phyloP scores from a whole-genome alignment of 2,329 filamentous ascomycete genomes.

The Didymella keratinophila region DNA sequence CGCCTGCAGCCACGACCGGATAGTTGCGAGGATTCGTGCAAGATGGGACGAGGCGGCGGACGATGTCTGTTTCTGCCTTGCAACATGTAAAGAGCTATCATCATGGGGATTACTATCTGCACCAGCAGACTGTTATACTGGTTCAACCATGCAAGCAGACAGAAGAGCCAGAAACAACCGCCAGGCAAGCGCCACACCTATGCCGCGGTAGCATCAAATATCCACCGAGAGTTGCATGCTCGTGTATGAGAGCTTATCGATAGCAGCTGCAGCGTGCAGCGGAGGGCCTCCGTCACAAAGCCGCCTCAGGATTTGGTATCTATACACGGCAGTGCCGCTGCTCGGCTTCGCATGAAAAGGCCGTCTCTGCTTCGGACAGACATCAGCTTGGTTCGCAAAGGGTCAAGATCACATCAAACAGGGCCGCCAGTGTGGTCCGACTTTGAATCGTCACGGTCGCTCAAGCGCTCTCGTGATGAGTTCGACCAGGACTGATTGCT shows the following conservation, averaged over 20 bases:
- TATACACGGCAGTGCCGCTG: neutral
- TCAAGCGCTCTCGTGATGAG: neutral
- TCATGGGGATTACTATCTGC: neutral
- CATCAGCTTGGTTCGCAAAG: neutral
- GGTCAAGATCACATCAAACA: neutral
- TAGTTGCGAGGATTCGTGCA: neutral
- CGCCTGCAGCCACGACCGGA: neutral
- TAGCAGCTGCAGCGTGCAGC: slow-evolving; percentile 13
- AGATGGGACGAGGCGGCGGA: neutral
- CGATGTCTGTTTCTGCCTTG: neutral
- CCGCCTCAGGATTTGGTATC: slow-evolving; percentile 4
- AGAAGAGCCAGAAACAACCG: neutral
- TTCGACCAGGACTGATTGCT: neutral
- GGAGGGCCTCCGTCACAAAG: slow-evolving; percentile 8
- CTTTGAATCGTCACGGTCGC: neutral
- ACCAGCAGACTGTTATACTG: neutral
- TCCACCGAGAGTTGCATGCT: neutral
- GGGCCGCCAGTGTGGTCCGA: neutral
- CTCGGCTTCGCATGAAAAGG: neutral
- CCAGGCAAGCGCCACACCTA: neutral
- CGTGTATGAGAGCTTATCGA: slow-evolving; percentile 16
- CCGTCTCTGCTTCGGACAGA: neutral
- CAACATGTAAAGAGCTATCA: slow-evolving; percentile 3
- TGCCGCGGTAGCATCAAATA: neutral
- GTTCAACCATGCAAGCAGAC: neutral